Evolutionary conservation across 2,329 filamentous ascomycete species (phyloP).

Genomic region (Paraphaeosphaeria sporulosa): DNA sequence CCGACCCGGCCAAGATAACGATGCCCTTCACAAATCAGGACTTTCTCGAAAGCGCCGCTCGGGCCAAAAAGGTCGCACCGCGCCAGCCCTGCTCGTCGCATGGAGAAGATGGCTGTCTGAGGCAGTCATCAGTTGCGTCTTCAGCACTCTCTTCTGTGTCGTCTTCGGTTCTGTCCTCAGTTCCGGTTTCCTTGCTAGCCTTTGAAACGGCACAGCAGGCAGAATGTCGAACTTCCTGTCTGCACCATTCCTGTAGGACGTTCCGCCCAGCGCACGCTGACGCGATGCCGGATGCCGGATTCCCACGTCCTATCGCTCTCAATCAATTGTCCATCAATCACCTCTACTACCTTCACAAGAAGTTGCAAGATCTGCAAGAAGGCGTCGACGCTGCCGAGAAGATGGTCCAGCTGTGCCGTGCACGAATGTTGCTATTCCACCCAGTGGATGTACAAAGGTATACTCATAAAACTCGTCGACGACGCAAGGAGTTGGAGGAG

Average conservation of each 20-base stretch:
- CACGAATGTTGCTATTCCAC: background rate
- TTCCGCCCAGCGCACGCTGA: background rate
- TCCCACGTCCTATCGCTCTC: background rate
- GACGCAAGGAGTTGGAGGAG: background rate
- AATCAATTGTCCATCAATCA: background rate
- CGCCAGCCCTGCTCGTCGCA: background rate
- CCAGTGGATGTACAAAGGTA: background rate
- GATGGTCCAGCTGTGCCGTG: background rate
- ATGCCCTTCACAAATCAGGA: background rate
- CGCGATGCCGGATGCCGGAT: background rate
- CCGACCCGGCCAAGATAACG: background rate
- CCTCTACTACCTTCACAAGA: background rate
- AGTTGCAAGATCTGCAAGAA: background rate
- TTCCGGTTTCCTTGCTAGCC: too few species aligned
- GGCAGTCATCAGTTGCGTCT: background rate
- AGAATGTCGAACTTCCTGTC: background rate
- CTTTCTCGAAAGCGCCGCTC: background rate
- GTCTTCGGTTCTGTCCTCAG: too few species aligned
- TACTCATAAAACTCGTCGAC: background rate
- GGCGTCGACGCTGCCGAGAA: background rate
- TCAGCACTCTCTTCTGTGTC: too few species aligned
- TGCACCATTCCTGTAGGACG: background rate
- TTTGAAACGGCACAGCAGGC: background rate
- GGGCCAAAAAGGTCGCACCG: background rate
- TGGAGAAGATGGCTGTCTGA: background rate